Base-by-base conservation (phyloP, 495 filamentous ascomycete species). In the Alectoria sarmentosa region DNA sequence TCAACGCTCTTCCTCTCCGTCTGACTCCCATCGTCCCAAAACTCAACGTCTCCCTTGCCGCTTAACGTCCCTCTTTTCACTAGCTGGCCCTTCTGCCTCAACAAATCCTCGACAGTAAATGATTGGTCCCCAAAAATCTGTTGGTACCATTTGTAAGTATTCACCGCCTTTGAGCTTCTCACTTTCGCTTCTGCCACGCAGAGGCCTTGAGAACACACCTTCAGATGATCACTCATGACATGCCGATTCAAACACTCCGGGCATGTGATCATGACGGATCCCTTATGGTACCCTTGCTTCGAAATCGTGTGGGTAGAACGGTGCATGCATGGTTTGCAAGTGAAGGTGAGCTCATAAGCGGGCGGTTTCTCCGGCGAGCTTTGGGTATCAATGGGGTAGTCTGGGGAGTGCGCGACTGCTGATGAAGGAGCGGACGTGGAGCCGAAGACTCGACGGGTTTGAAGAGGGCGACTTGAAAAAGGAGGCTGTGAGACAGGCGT, bases 271-370 rank as follows among this genome's bases (percentile, higher is more conserved):
- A 98, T 77, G 19, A 96, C 88, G 1, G 89, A 90, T 32, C 94
- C 94, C 32, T 86, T 76, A 73, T 97, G 91, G 73, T 97, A 99
- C 19, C 90, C 94, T 66, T 96, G 94, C 75, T 97, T 96, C 30
- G 88, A 88, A 64, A 99, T 78, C 14, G 74, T 79, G 72, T 98
- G 94, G 4, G 82, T 76, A 8, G 90, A 92, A 37, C 95, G 86
- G 8, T 80, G 71, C 14, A 73, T 74, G 78, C 94, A 99, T 30
- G 91, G 91, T 62, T 85, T 87, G 83, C 94, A 99, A 66, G 95
- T 99, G 73, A 99, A 96, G 15, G 84, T 87, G 34, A 98, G 79
- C 58, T 88, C 78, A 77, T 98, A 98, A 44, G 86, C 81, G 23
- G 91, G 90, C 64, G 87, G 82, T 44, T 81, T 74, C 44, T 73